Evolutionary conservation across 805 yeast species (phyloP).

Genomic region (Candida maltosa): DNA sequence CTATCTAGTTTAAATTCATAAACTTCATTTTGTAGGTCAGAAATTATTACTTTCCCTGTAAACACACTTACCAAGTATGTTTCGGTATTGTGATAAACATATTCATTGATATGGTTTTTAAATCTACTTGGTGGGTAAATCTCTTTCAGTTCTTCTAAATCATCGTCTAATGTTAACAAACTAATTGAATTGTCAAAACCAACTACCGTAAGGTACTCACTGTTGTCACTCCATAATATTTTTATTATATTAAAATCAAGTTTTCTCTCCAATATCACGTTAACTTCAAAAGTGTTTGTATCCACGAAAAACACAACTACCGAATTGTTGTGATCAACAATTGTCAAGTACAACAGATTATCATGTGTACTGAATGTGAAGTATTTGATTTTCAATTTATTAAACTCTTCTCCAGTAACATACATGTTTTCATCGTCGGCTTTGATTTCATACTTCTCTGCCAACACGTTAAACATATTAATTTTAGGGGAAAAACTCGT

Average conservation of each 20-base stretch:
- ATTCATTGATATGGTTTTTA: slow-evolving; percentile 5
- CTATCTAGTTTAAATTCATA: slow-evolving; percentile 1
- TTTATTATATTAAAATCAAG: slow-evolving; percentile 6
- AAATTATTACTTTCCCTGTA: slow-evolving; percentile 6
- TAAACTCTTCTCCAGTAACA: slow-evolving; percentile 17
- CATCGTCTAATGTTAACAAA: neutral
- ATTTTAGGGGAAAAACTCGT: slow-evolving; percentile 21
- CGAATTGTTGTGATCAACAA: slow-evolving; percentile 8
- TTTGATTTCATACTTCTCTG: slow-evolving; percentile 16
- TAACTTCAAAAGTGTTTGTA: neutral
- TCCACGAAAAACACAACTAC: slow-evolving; percentile 5
- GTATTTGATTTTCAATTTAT: slow-evolving; percentile 20
- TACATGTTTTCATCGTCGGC: slow-evolving; percentile 16
- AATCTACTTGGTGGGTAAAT: slow-evolving; percentile 5
- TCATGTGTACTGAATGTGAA: slow-evolving; percentile 19
- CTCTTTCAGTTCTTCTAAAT: neutral
- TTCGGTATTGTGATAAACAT: neutral
- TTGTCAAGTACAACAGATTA: slow-evolving; percentile 1
- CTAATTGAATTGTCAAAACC: slow-evolving; percentile 8
- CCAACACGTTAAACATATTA: slow-evolving; percentile 24
- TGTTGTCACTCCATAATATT: slow-evolving; percentile 11
- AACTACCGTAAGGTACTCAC: neutral
- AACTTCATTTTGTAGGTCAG: neutral
- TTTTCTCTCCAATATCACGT: neutral
- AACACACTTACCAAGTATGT: slow-evolving; percentile 4